Evolutionary conservation across 306 rosid genomes (phyloP), one percentile per base, ranked within the genome.

Genomic region (Corylus heterophylla): DNA sequence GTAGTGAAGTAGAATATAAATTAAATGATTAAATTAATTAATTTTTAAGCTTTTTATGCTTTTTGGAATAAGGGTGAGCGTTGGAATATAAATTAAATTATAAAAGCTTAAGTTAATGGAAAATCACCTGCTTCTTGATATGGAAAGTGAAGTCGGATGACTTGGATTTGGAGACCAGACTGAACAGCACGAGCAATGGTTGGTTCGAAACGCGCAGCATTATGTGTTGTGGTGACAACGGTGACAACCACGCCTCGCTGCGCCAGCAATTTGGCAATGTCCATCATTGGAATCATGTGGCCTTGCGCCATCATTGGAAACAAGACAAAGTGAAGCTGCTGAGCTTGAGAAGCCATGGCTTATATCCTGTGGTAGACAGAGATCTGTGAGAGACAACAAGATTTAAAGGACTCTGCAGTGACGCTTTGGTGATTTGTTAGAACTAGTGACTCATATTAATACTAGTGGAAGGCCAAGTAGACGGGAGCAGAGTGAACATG

Each of bases 241-340:
- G 85, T 80, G 39, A 78, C 29, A 11, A n/a, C 67, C 22, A 45
- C 71, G 4, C 87, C 85, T 2, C 55, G 66, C 17, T 48, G 81
- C 2, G 87, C 84, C 49, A 86, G 42, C n/a, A 77, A 14, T 48
- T 37, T 83, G 5, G 89, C 85, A 1, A 81, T 45, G 54, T 86
- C 89, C 0, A 84, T 74, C 87, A 83, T 78, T 11, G 89, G 89
- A 39, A 83, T 86, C 81, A 74, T 76, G 78, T 86, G 89, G 47
- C 89, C 87, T 75, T 78, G 87, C 3, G 83, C 89, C 87, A 86
- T 83, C 16, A 74, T 11, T 54, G 84, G 79, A 69, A 80, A 74
- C 71, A 83, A 63, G 11, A 79, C 50, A 37, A 83, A 75, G 73
- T 83, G 83, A 70, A 79, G 74, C 44, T 58, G 76, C 13, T 12